Evolutionary conservation across 164 flowering plant genomes (phyloP), one percentile per base, ranked within the genome.

Genomic region (Berberis vulgaris): DNA sequence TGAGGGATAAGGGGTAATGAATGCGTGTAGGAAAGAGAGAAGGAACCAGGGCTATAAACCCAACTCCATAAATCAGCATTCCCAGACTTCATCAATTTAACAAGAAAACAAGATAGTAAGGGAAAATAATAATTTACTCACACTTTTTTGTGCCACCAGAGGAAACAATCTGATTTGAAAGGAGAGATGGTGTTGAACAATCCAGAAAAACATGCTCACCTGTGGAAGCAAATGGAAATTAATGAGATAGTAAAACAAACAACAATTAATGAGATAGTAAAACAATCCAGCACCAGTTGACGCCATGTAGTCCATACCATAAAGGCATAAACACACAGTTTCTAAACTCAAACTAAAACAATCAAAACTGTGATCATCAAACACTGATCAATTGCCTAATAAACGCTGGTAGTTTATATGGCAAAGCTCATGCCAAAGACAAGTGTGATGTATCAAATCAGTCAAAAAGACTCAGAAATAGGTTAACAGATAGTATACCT

Each of bases 171-270:
- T 86, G 86, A 73, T 86, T 86, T 49, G 95, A 81, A 67, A 86
- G 73, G 43, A 93, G 54, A n/a, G 79, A 67, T 54, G 86, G 79
- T 12, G 81, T 64, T 40, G 91, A 82, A 67, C 82, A 76, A 60
- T 90, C 96, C 77, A 90, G 67, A 72, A 90, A 88, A 39, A 82
- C 73, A 71, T 78, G 76, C 73, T 94, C 98, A 52, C 98, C 98
- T 94, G 83, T 68, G 73, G 38, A 49, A n/a, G 39, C 6, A 11
- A 43, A 57, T 40, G 6, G 41, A 57, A 40, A 43, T 13, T 8
- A 53, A 63, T 12, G 12, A 13, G 26, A 5, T 5, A 54, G 7
- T 10, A 11, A 6, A 11, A 54, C 1, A 54, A 11, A 54, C n/a
- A 54, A 4, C 12, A 4, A 6, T 13, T 8, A 53, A 63, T 12